Evolutionary conservation across 495 filamentous ascomycete species (phyloP).

Genomic region (Xylaria grammica): DNA sequence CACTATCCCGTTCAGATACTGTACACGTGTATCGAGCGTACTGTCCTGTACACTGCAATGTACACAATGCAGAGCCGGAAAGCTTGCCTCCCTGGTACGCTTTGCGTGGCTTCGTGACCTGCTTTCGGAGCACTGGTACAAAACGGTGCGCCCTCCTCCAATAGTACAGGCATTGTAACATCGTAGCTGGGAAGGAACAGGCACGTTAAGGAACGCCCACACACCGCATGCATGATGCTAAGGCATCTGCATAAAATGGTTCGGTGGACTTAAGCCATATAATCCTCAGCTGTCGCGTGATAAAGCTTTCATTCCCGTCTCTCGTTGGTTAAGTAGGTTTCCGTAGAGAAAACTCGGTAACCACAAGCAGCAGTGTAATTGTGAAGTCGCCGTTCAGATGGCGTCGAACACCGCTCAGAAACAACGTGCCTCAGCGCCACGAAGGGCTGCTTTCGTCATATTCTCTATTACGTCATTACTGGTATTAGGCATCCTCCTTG

Average conservation of each 20-base stretch:
- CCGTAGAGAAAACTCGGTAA: conserved; percentile 1
- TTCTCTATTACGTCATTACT: conserved; percentile 35
- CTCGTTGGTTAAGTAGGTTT: background rate
- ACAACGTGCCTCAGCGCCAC: conserved; percentile 2
- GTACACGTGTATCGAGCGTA: no score
- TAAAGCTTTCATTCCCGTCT: background rate
- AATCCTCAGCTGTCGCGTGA: background rate
- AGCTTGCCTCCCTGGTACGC: conserved; percentile 9
- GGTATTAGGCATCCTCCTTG: conserved; percentile 32
- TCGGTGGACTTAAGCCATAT: conserved; percentile 17
- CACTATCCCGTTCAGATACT: conserved; percentile 11
- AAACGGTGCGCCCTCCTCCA: background rate
- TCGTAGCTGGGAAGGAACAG: background rate
- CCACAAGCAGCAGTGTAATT: background rate
- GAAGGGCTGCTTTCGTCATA: conserved; percentile 27
- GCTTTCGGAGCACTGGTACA: background rate
- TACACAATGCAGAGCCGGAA: conserved; percentile 13
- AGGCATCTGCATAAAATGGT: background rate
- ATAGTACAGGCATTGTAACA: background rate
- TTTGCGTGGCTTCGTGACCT: conserved; percentile 1
- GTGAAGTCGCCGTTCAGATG: conserved; percentile 12
- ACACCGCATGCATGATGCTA: background rate
- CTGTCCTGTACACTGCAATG: no score
- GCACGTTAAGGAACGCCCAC: background rate
- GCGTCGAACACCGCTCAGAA: conserved; percentile 6